phyloP scores from a whole-genome alignment of 371 early-diverging fungal species.

The Apophysomyces trapeziformis region DNA sequence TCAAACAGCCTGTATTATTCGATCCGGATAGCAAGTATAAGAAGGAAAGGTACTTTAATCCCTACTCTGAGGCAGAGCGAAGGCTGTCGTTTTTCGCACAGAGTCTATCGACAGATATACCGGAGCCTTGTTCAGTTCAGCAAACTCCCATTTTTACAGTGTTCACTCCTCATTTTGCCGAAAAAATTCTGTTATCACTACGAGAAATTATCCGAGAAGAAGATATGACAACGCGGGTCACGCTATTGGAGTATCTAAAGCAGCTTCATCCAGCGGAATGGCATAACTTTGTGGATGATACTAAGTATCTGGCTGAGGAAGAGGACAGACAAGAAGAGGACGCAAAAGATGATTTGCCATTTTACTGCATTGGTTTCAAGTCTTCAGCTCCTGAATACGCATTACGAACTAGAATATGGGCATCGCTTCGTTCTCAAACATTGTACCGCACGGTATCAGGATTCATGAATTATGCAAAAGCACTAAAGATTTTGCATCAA shows the following conservation, averaged over 20 bases:
- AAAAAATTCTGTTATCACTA: slow-evolving; percentile 84
- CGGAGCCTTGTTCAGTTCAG: slow-evolving; percentile 78
- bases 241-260: slow-evolving; percentile 86
- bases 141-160: slow-evolving; percentile 90
- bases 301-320: slow-evolving; percentile 82
- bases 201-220: slow-evolving; percentile 88
- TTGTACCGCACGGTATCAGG: slow-evolving; percentile 89
- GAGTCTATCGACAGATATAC: slow-evolving; percentile 81
- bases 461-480: slow-evolving; percentile 90
- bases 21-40: slow-evolving; percentile 61
- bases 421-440: slow-evolving; percentile 88
- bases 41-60: slow-evolving; percentile 72
- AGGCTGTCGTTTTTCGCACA: slow-evolving; percentile 90
- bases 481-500: slow-evolving; percentile 80
- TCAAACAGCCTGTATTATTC: slow-evolving; percentile 84
- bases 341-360: slow-evolving; percentile 81
- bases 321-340: slow-evolving; percentile 28
- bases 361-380: slow-evolving; percentile 86
- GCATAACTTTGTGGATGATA: slow-evolving; percentile 92
- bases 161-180: slow-evolving; percentile 89
- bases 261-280: slow-evolving; percentile 83
- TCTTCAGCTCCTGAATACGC: slow-evolving; percentile 86
- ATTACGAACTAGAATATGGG: slow-evolving; percentile 88
- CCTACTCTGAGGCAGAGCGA: slow-evolving; percentile 81
- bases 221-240: slow-evolving; percentile 82